Percentiles rank a stretch among this genome's conserved stretches.
Evolutionary conservation across 306 rosid species (phyloP).

Genomic region (Abrus pulchellus): DNA sequence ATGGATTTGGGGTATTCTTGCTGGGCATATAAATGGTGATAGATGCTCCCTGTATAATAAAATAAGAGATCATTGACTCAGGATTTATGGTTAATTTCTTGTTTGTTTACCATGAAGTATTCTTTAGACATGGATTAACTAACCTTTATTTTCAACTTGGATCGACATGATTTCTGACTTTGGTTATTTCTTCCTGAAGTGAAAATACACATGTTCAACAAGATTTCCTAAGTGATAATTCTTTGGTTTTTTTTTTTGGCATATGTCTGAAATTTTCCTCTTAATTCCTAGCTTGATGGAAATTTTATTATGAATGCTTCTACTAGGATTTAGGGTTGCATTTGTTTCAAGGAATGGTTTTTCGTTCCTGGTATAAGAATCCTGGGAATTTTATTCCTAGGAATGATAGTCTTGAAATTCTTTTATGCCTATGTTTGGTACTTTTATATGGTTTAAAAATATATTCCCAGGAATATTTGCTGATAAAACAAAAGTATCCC

Average conservation of each 20-base stretch:
- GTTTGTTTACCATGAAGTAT: neutral
- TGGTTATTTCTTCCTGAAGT: neutral
- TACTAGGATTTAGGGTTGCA: conserved; percentile 10
- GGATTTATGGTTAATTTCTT: no score
- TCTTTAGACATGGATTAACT: conserved; percentile 9
- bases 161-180: neutral
- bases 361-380: neutral
- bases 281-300: neutral
- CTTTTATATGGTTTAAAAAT: neutral
- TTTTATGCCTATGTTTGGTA: neutral
- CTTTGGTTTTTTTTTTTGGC: neutral
- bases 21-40: conserved; percentile 11
- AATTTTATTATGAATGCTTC: neutral
- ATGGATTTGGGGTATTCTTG: conserved; percentile 18
- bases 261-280: neutral
- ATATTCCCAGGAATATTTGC: neutral
- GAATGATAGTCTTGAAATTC: neutral
- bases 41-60: conserved; percentile 2
- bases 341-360: neutral
- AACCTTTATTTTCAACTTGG: neutral
- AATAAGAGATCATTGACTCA: neutral
- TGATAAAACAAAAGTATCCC: neutral
- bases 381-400: neutral
- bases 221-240: neutral
- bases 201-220: neutral